Percentiles rank a stretch among this genome's conserved stretches.
These are phyloP conservation scores for Saccharomyces hybrid DNA, from an alignment of 1,139 yeast genomes.

Conservation along the genomic window DNA sequence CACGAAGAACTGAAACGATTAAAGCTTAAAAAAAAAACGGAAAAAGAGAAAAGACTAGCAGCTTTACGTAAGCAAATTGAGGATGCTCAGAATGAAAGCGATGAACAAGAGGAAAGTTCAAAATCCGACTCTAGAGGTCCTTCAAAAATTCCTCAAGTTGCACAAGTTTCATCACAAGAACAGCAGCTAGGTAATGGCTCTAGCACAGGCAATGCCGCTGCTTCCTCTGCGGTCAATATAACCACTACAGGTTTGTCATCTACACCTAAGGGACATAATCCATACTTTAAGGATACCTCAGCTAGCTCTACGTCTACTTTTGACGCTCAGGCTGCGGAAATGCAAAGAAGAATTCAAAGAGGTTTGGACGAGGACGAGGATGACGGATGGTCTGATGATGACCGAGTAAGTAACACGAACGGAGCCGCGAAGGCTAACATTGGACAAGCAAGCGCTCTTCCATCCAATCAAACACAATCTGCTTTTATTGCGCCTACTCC, in stretches of 20 bases:
- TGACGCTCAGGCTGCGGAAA: conserved; percentile 51
- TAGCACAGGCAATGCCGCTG: conserved; percentile 1
- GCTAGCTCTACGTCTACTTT: conserved; percentile 29
- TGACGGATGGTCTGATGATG: conserved; percentile 54
- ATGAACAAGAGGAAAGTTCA: conserved; percentile 11
- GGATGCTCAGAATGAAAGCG: conserved; percentile 35
- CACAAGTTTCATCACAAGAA: conserved; percentile 4
- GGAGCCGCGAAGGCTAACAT: conserved; percentile 22
- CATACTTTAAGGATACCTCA: conserved; percentile 22
- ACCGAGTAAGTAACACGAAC: conserved; percentile 37
- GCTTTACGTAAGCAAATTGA: conserved; percentile 34
- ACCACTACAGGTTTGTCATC: background rate
- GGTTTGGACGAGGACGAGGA: conserved; percentile 42
- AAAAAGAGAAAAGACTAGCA: conserved; percentile 32
- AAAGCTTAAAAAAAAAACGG: conserved; percentile 54
- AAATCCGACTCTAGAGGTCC: background rate
- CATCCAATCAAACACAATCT: conserved; percentile 28
- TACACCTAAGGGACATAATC: conserved; percentile 7
- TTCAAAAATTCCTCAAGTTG: conserved; percentile 22
- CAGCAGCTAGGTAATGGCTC: background rate
- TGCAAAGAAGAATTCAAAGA: conserved; percentile 59
- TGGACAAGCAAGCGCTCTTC: conserved; percentile 12
- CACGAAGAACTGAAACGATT: conserved; percentile 30
- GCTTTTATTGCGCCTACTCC: conserved; percentile 43
- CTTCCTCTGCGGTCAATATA: background rate